Conservation (phyloP, 352 stramenopile genomes). For the Globisporangium nagaii region DNA sequence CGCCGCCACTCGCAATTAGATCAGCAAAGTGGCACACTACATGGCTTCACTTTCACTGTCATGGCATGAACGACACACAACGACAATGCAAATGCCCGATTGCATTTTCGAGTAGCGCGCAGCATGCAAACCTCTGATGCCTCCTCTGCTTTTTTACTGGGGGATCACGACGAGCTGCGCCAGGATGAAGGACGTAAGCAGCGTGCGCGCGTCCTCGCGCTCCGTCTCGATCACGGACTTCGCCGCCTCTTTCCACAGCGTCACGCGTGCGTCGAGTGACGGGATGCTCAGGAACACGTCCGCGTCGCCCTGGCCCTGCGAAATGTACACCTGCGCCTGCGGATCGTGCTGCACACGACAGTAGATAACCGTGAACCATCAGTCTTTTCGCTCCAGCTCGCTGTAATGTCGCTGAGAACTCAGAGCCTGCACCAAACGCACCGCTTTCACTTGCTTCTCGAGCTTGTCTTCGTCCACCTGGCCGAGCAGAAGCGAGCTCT, state of each 20-base stretch:
- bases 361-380: too few relatives aligned
- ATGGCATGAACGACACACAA: too few relatives aligned
- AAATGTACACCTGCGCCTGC: conserved; percentile 70
- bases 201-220: conserved; percentile 57
- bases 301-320: conserved; percentile 67
- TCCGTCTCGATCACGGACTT: conserved; percentile 79
- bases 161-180: conserved; percentile 23
- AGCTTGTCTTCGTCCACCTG: conserved; percentile 80
- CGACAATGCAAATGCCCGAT: too few relatives aligned
- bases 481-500: conserved; percentile 48
- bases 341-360: conserved; percentile 43
- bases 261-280: conserved; percentile 64
- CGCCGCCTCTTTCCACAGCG: conserved; percentile 67
- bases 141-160: conserved; percentile 9
- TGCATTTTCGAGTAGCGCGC: too few relatives aligned
- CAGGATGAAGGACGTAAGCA: conserved; percentile 55
- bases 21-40: too few relatives aligned
- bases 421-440: conserved; percentile 17
- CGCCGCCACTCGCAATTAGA: too few relatives aligned
- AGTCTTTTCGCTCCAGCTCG: too few relatives aligned
- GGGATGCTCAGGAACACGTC: conserved; percentile 83
- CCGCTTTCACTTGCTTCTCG: conserved; percentile 67
- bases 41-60: too few relatives aligned
- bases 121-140: too few relatives aligned
- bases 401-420: neutral